These are phyloP conservation scores for Komagataella pseudopastoris DNA, from an alignment of 805 yeast genomes.

Conservation along the genomic window DNA sequence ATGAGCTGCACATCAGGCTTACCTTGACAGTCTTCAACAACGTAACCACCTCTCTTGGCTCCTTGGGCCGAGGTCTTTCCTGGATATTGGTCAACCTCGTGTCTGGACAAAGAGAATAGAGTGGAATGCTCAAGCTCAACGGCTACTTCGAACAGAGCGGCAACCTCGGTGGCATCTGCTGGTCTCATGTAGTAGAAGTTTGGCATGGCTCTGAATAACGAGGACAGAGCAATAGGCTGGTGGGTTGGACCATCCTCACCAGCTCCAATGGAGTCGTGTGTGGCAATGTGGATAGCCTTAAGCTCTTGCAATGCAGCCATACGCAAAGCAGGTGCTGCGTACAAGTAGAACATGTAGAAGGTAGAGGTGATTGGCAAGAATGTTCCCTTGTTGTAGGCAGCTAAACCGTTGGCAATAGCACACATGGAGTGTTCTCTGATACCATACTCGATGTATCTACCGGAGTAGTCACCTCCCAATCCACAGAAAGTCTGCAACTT, in stretches of 20 bases:
- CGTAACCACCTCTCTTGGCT: slow-evolving; percentile 16
- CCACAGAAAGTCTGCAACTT: slow-evolving; percentile 16
- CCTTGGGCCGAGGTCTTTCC: slow-evolving; percentile 9
- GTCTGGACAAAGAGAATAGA: slow-evolving; percentile 16
- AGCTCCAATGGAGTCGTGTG: slow-evolving; percentile 44
- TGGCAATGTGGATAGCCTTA: slow-evolving; percentile 36
- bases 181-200: slow-evolving; percentile 37
- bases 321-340: slow-evolving; percentile 40
- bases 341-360: slow-evolving; percentile 22
- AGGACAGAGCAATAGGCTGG: slow-evolving; percentile 38
- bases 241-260: slow-evolving; percentile 51
- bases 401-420: slow-evolving; percentile 18
- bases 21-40: slow-evolving; percentile 9
- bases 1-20: slow-evolving; percentile 13
- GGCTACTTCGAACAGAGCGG: slow-evolving; percentile 28
- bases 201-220: slow-evolving; percentile 38
- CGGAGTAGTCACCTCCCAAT: slow-evolving; percentile 17
- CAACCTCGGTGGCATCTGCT: slow-evolving; percentile 37
- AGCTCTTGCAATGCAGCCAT: slow-evolving; percentile 32
- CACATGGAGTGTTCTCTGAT: slow-evolving; percentile 22
- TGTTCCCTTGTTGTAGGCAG: slow-evolving; percentile 20
- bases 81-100: slow-evolving; percentile 14
- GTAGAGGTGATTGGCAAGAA: slow-evolving; percentile 25
- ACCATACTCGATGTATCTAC: slow-evolving; percentile 20
- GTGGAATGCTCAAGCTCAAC: slow-evolving; percentile 11